These are phyloP conservation scores for Rosa chinensis DNA, from an alignment of 306 rosid species.

Conservation along the genomic window DNA sequence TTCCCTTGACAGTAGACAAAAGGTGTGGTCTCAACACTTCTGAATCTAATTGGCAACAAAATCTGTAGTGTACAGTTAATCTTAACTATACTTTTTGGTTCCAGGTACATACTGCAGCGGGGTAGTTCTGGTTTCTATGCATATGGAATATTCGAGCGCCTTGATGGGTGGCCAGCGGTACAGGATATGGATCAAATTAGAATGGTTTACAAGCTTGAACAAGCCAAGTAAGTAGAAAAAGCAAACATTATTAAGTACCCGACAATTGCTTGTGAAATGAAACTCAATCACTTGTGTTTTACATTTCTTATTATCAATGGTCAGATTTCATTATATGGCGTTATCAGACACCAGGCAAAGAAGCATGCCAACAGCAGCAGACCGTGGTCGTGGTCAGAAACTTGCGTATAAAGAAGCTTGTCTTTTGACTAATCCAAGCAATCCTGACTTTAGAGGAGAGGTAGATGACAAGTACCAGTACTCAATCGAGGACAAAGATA, in stretches of 20 bases:
- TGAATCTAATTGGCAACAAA: background rate
- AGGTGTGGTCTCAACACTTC: constrained; percentile 35
- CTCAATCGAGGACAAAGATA: constrained; percentile 52
- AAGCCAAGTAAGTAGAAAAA: constrained; percentile 36
- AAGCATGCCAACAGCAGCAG: constrained; percentile 51
- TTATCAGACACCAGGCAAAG: constrained; percentile 59
- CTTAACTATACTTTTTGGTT: background rate
- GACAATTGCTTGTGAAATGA: background rate
- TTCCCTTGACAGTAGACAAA: constrained; percentile 65
- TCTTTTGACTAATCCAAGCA: constrained; percentile 46
- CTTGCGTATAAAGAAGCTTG: constrained; percentile 76
- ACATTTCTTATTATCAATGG: background rate
- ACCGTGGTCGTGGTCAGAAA: constrained; percentile 30
- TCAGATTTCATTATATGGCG: constrained; percentile 73
- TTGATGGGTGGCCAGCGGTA: constrained; percentile 47
- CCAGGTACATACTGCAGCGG: constrained; percentile 60
- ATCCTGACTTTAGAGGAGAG: constrained; percentile 54
- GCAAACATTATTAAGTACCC: background rate
- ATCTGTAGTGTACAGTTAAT: background rate
- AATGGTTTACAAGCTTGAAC: constrained; percentile 47
- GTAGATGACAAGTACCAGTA: constrained; percentile 91
- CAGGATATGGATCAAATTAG: constrained; percentile 48
- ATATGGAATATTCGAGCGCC: constrained; percentile 55
- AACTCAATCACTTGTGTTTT: background rate
- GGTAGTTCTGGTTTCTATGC: constrained; percentile 67